Base-by-base conservation (phyloP, 2,329 filamentous ascomycete genomes). In the Scedosporium apiospermum region DNA sequence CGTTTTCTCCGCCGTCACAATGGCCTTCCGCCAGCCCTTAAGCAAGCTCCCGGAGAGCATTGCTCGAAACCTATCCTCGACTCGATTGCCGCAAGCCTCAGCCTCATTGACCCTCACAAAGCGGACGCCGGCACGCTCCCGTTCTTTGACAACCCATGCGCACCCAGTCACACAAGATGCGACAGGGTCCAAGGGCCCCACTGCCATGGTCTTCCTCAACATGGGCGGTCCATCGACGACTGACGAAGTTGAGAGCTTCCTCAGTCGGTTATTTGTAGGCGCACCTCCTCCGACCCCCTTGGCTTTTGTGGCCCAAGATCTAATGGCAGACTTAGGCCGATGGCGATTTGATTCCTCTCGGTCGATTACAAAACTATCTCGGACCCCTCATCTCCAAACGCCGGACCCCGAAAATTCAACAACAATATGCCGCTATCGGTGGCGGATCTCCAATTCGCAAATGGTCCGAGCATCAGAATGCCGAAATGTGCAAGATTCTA, bases 201-300 rank as follows among this genome's bases (percentile, higher is more conserved):
- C 95, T 4, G 95, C 95, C 53, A 98, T 99, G 86, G 95, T 99
- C 14, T 97, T 99, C 71, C 85, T 99, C 78, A 99, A 99, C 77
- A 99, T 99, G 95, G 95, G 95, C 64, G 95, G 95, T 0, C 95
- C 95, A 3, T 90, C 91, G 1, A 96, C 90, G 3, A 89, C 88
- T 4, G 85, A 88, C 67, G 92, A 99, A 78, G 95, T 99, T 42
- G 88, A 88, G 69, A 86, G 88, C 75, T 99, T 98, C 72, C 78
- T 99, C 58, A 95, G 89, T 73, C 87, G 93, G 68, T 80, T 99
- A 68, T 99, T 99, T 77, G 93, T 96, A 83, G 64, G 89, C 76
- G 44, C 51, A 18, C 49, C 12, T 62, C 63, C 51, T 57, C 59
- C 59, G 51, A 60, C 61, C 26, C 59, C 27, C 44, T 65, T 64